phyloP scores from a whole-genome alignment of 1,284 basidiomycete genomes.

The Cerrena zonata region DNA sequence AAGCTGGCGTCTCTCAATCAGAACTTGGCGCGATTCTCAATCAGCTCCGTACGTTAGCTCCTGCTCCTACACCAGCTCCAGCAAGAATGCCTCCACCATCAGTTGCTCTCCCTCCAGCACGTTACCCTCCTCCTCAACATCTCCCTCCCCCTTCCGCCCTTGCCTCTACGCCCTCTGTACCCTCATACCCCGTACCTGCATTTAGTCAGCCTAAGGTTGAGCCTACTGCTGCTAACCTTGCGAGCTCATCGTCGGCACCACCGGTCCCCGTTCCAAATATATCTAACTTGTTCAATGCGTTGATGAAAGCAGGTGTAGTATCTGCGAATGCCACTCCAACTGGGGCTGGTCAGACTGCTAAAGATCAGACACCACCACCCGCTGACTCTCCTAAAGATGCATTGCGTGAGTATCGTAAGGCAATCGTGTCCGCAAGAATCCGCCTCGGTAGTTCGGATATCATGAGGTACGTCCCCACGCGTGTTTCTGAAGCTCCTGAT shows the following conservation, averaged over 20 bases:
- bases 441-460: conserved; percentile 70
- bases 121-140: conserved; percentile 7
- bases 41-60: conserved; percentile 67
- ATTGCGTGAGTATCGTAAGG: conserved; percentile 59
- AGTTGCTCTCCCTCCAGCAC: conserved; percentile 3
- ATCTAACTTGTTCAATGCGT: conserved; percentile 55
- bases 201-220: conserved; percentile 23
- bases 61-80: conserved; percentile 47
- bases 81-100: conserved; percentile 34
- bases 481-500: conserved; percentile 1
- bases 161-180: conserved; percentile 5
- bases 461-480: conserved; percentile 39
- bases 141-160: conserved; percentile 11
- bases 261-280: conserved; percentile 37
- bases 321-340: conserved; percentile 46
- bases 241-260: conserved; percentile 16
- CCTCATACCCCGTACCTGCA: neutral
- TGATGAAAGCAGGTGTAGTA: conserved; percentile 72
- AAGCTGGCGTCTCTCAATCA: conserved; percentile 72
- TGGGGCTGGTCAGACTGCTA: conserved; percentile 40
- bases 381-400: conserved; percentile 45
- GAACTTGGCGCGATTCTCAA: conserved; percentile 76
- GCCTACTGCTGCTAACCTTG: conserved; percentile 19
- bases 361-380: conserved; percentile 30
- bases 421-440: conserved; percentile 65